Percentiles rank a stretch among this genome's conserved stretches.
These are phyloP conservation scores for Globomyces sp. DNA, from an alignment of 371 early-diverging fungal genomes.

Conservation along the genomic window DNA sequence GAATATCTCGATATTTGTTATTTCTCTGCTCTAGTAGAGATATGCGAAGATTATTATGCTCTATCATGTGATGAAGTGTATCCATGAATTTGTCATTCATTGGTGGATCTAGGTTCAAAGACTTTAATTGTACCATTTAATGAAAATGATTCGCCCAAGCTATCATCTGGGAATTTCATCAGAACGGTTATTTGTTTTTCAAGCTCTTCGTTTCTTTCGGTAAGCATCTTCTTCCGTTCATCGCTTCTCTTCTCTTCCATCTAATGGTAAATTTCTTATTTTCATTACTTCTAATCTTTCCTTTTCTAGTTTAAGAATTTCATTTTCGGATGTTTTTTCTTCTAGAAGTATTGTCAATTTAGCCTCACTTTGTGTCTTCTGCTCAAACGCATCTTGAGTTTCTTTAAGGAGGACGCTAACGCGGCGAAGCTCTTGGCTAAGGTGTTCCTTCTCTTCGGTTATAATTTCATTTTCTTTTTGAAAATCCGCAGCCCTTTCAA, in stretches of 20 bases:
- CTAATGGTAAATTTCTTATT: constrained; percentile 8
- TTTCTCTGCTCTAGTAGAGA: constrained; percentile 20
- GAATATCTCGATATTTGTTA: constrained; percentile 13
- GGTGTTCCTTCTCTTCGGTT: not conserved
- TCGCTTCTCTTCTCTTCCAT: constrained; percentile 5
- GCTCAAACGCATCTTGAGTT: too few species aligned
- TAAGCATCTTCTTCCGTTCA: not conserved
- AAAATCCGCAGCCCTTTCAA: not conserved
- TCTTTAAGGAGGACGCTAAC: too few species aligned
- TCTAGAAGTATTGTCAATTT: too few species aligned
- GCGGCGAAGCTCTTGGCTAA: not conserved
- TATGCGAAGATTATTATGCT: constrained; percentile 22
- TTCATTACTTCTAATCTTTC: not conserved
- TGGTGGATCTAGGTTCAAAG: constrained; percentile 7
- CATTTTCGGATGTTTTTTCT: too few species aligned
- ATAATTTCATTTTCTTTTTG: constrained; percentile 6
- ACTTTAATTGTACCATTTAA: constrained; percentile 9
- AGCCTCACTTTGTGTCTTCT: too few species aligned
- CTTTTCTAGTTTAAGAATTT: not conserved
- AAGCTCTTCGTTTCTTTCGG: constrained; percentile 14
- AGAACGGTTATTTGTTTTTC: constrained; percentile 14
- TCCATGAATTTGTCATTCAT: constrained; percentile 8
- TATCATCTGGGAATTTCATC: constrained; percentile 19
- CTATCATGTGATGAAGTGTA: constrained; percentile 18
- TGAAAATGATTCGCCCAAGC: constrained; percentile 7